Percentiles rank a stretch among this genome's conserved stretches.
phyloP scores from a whole-genome alignment of 2,329 filamentous ascomycete species.

The Fonsecaea monophora region DNA sequence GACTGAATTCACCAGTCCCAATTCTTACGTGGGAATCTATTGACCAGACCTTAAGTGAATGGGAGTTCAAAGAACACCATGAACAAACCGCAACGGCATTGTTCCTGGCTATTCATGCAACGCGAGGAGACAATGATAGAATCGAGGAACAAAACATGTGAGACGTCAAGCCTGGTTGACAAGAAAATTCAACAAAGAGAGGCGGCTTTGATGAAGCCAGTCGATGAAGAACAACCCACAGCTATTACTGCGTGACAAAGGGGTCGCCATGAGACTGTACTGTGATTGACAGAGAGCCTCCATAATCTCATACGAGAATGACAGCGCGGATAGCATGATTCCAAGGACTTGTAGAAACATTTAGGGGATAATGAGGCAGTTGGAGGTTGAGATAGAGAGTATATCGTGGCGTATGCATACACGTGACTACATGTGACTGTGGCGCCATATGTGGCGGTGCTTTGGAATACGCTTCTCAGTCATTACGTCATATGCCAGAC shows the following conservation, averaged over 20 bases:
- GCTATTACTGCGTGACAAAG: neutral
- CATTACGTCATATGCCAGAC: neutral
- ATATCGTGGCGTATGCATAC: neutral
- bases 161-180: neutral
- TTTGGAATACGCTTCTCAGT: neutral
- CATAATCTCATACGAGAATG: neutral
- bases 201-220: neutral
- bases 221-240: neutral
- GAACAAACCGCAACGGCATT: neutral
- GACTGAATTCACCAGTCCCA: neutral
- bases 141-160: neutral
- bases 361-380: neutral
- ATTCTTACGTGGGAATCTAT: neutral
- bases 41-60: slow-evolving; percentile 1
- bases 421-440: slow-evolving; percentile 1
- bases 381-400: neutral
- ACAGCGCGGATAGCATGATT: neutral
- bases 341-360: neutral
- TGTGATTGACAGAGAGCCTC: neutral
- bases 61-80: neutral
- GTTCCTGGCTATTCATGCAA: neutral
- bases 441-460: neutral
- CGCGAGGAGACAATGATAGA: neutral
- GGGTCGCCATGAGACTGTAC: neutral
- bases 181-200: neutral